phyloP scores from a whole-genome alignment of 805 yeast species.

The Priceomyces fermenticarens region DNA sequence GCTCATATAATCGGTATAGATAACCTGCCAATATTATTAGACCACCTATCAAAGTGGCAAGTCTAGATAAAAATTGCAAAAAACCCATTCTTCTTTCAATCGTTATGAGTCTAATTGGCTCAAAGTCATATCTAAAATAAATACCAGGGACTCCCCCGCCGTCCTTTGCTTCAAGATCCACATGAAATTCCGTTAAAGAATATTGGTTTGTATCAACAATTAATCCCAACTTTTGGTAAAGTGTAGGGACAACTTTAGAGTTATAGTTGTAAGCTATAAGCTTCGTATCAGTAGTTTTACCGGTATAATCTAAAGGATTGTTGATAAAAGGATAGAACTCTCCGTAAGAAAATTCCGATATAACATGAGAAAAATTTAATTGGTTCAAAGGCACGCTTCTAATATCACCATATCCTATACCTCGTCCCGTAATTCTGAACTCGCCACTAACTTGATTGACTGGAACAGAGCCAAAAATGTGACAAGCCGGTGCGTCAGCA shows the following conservation, averaged over 20 bases:
- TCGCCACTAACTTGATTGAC: conserved; percentile 86
- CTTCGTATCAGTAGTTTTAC: conserved; percentile 49
- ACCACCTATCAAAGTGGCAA: conserved; percentile 84
- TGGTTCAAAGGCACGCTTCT: conserved; percentile 45
- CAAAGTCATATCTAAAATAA: conserved; percentile 81
- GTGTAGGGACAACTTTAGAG: conserved; percentile 80
- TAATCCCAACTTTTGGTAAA: conserved; percentile 67
- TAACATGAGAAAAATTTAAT: conserved; percentile 78
- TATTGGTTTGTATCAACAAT: conserved; percentile 81
- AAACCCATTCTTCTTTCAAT: conserved; percentile 75
- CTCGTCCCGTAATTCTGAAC: conserved; percentile 78
- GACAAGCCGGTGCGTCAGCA: conserved; percentile 76
- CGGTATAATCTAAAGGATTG: conserved; percentile 84
- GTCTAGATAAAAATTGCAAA: conserved; percentile 68
- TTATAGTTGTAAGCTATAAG: conserved; percentile 60
- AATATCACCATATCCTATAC: conserved; percentile 57
- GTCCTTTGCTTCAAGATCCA: conserved; percentile 8
- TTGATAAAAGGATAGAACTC: conserved; percentile 80
- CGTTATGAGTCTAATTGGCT: conserved; percentile 71
- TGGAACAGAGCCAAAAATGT: conserved; percentile 76
- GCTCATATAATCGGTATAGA: conserved; percentile 57
- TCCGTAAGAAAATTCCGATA: conserved; percentile 88
- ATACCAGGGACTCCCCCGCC: conserved; percentile 63
- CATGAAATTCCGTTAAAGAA: conserved; percentile 58
- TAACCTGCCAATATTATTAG: conserved; percentile 67